Evolutionary conservation across 352 stramenopile genomes (phyloP), one percentile per base, ranked within the genome.

Genomic region (Phytopythium ostracodes): DNA sequence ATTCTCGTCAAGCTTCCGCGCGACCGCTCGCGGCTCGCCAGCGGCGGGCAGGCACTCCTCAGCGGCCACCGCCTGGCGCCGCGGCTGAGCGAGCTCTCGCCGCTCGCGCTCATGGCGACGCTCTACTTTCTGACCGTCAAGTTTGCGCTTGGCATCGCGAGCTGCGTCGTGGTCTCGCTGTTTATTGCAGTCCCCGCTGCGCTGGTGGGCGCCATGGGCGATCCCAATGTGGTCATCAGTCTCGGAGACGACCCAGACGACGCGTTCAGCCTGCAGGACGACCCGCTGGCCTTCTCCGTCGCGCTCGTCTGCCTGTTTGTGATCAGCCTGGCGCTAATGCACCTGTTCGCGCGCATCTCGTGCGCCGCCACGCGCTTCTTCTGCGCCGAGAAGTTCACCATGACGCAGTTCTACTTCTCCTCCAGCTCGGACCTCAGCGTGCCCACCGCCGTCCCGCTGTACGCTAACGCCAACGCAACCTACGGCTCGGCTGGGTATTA

Each of bases 51-150:
- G n/a, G 64, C 71, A n/a, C 62, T 63, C 4, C 60, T 87, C 7
- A 64, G 71, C 24, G 76, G 76, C 1, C 59, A 72, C 38, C 78
- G 78, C 0, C 59, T 91, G 10, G 71, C 82, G n/a, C 69, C 82
- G 6, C 72, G 69, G 29, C 58, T 91, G 42, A 65, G 68, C 38
- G 72, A 73, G 43, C 74, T 89, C 35, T 91, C 82, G 50, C 80
- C 78, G 8, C 65, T 87, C n/a, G 76, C 76, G 29, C 63, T 92
- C 38, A 70, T 85, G 44, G 80, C 71, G 2, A 72, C 67, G 29
- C 57, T 92, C 14, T 92, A 92, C 67, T 90, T 92, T 40, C 38
- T 65, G 42, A 79, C 77, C 1, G 66, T 89, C 65, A 92, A 92
- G 67, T 82, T 89, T 44, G 73, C 72, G 2, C 14, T 90, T 10